Conservation (phyloP, 805 yeast species). For the Lachancea dasiensis region DNA sequence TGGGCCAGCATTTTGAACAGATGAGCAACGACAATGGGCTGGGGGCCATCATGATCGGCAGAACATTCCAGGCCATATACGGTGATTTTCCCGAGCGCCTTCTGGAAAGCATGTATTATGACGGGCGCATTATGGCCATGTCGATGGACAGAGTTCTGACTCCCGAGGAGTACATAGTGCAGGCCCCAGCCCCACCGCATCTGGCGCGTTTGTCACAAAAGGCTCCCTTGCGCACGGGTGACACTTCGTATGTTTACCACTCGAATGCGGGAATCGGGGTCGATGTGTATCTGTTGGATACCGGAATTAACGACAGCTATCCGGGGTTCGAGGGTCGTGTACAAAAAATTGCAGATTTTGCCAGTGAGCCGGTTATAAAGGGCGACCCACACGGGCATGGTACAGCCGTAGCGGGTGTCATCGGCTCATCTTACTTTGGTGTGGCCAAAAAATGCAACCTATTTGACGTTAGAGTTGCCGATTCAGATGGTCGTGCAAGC, state of each 20-base stretch:
- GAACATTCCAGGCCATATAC: conserved; percentile 29
- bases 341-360: conserved; percentile 51
- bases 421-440: conserved; percentile 76
- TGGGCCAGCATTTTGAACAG: conserved; percentile 2
- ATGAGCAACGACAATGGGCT: conserved; percentile 11
- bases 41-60: conserved; percentile 28
- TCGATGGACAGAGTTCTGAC: conserved; percentile 34
- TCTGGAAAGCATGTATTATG: conserved; percentile 32
- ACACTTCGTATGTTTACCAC: conserved; percentile 19
- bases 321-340: conserved; percentile 64
- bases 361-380: conserved; percentile 40
- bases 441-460: conserved; percentile 66
- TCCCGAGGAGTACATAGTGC: conserved; percentile 31
- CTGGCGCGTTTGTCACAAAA: conserved; percentile 56
- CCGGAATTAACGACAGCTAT: conserved; percentile 63
- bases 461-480: conserved; percentile 70
- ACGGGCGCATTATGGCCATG: conserved; percentile 33
- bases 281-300: conserved; percentile 73
- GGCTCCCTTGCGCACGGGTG: conserved; percentile 29
- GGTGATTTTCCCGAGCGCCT: conserved; percentile 34
- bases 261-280: conserved; percentile 52
- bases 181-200: conserved; percentile 56
- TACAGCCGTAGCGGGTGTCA: conserved; percentile 86
- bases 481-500: conserved; percentile 61
- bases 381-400: conserved; percentile 85